phyloP scores from a whole-genome alignment of 768 basidiomycete species.

The Cystobasidium ongulense region DNA sequence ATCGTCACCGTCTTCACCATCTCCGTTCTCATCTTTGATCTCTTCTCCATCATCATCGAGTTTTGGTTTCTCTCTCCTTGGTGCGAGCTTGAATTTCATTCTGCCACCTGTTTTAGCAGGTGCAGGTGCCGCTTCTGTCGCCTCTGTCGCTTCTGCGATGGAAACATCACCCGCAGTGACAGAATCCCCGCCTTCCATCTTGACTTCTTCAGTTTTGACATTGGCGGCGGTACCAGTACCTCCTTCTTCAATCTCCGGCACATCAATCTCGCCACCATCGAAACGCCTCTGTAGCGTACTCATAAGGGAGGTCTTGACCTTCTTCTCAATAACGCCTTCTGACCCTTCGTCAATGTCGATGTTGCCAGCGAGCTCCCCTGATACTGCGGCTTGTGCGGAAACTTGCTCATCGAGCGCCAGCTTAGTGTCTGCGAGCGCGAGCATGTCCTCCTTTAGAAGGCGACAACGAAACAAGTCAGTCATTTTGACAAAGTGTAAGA shows the following conservation, averaged over 20 bases:
- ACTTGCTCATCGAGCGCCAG: conserved; percentile 88
- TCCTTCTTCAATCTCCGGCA: conserved; percentile 9
- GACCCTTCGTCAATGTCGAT: conserved; percentile 49
- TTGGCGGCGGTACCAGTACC: not conserved
- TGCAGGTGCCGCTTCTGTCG: not conserved
- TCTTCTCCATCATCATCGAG: not conserved
- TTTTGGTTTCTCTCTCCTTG: not conserved
- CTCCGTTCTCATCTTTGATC: conserved; percentile 2
- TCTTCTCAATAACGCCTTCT: conserved; percentile 60
- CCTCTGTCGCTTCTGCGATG: not conserved
- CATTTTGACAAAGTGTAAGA: too few relatives aligned
- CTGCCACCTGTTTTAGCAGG: not conserved
- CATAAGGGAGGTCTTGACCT: conserved; percentile 80
- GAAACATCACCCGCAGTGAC: not conserved
- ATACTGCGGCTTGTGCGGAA: conserved; percentile 24
- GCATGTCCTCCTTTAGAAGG: conserved; percentile 70
- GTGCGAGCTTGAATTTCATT: not conserved
- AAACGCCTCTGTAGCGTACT: conserved; percentile 74
- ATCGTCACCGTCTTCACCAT: not conserved
- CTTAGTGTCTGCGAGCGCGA: conserved; percentile 78
- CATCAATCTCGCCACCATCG: conserved; percentile 48
- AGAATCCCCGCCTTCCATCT: conserved; percentile 25
- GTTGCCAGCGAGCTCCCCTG: conserved; percentile 40
- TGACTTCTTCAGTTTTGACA: not conserved
- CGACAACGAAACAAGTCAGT: not conserved